These are phyloP conservation scores for Lasiosphaeria hispida DNA, from an alignment of 495 filamentous ascomycete genomes.

Conservation along the genomic window DNA sequence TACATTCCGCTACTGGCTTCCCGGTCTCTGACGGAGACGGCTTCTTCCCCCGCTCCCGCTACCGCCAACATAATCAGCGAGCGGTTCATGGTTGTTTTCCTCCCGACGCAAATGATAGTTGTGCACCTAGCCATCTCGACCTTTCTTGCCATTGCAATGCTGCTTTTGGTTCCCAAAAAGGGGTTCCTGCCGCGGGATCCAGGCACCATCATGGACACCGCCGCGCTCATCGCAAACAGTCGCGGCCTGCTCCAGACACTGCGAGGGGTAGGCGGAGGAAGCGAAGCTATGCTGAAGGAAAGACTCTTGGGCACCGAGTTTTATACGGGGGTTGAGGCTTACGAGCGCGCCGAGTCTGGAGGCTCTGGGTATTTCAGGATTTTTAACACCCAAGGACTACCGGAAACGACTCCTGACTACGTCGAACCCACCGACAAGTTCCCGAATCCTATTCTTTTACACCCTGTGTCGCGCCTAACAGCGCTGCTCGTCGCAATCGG, in stretches of 20 bases:
- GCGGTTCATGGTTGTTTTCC: slow-evolving; percentile 10
- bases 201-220: slow-evolving; percentile 23
- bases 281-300: slow-evolving; percentile 9
- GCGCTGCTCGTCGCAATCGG: slow-evolving; percentile 12
- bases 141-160: neutral
- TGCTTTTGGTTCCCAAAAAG: slow-evolving; percentile 16
- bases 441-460: slow-evolving; percentile 16
- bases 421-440: slow-evolving; percentile 13
- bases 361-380: slow-evolving; percentile 24
- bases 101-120: slow-evolving; percentile 15
- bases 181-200: slow-evolving; percentile 24
- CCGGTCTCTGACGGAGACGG: slow-evolving; percentile 6
- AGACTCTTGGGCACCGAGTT: slow-evolving; percentile 15
- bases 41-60: neutral
- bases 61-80: slow-evolving; percentile 13
- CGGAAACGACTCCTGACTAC: slow-evolving; percentile 7
- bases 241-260: slow-evolving; percentile 22
- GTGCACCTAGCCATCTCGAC: slow-evolving; percentile 12
- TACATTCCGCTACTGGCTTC: slow-evolving; percentile 19
- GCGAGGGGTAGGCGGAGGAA: slow-evolving; percentile 21
- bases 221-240: slow-evolving; percentile 23
- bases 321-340: slow-evolving; percentile 23
- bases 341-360: slow-evolving; percentile 13
- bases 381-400: slow-evolving; percentile 5
- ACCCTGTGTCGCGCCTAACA: slow-evolving; percentile 12